Conservation (phyloP, 2,329 filamentous ascomycete genomes). For the Leptographium wingfieldii region DNA sequence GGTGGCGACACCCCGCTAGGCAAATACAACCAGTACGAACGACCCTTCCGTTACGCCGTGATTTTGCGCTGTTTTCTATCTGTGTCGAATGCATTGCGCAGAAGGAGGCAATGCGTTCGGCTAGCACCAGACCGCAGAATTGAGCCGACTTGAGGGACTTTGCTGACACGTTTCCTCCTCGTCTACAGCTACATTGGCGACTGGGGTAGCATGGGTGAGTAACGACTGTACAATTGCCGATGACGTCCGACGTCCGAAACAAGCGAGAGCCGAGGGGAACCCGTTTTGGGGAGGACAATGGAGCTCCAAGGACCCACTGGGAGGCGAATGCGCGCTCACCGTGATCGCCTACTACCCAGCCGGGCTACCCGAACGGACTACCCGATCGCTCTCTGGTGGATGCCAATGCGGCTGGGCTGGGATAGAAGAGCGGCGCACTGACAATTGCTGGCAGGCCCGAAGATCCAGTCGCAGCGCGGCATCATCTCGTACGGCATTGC, state of each 20-base stretch:
- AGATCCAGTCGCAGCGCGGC: constrained; percentile 37
- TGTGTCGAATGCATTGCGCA: background rate
- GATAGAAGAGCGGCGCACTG: background rate
- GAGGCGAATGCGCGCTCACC: background rate
- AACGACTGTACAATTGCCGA: constrained; percentile 2
- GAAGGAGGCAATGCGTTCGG: background rate
- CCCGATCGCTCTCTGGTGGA: background rate
- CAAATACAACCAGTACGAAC: constrained; percentile 31
- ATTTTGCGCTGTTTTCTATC: constrained; percentile 4
- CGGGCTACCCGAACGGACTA: background rate
- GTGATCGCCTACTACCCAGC: background rate
- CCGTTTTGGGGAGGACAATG: background rate
- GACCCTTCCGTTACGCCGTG: constrained; percentile 3
- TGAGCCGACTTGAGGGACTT: background rate
- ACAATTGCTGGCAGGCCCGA: constrained; percentile 4
- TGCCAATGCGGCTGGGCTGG: background rate
- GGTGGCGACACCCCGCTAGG: constrained; percentile 29
- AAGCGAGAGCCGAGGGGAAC: background rate
- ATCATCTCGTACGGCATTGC: constrained; percentile 63
- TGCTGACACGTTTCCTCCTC: background rate
- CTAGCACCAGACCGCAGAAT: background rate
- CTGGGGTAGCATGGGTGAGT: constrained; percentile 68
- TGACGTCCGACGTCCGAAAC: too few relatives aligned
- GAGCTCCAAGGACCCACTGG: background rate
- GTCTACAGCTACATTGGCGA: constrained; percentile 52